Evolutionary conservation across 164 flowering plant genomes (phyloP), one percentile per base, ranked within the genome.

Genomic region (Nymphaea colorata): DNA sequence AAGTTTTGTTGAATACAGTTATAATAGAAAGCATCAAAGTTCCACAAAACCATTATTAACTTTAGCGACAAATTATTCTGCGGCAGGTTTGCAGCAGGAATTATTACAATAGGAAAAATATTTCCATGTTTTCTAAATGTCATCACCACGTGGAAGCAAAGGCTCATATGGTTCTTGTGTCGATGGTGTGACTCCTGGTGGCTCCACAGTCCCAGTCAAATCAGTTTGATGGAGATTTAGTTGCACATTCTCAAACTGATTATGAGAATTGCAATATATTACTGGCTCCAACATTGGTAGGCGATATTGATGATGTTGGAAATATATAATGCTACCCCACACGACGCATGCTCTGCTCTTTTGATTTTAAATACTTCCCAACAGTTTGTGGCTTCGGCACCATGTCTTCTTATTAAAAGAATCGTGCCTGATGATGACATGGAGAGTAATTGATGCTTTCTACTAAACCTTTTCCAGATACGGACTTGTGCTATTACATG

Each of bases 141-240:
- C 36, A 25, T 25, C 36, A 25, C 36, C 65, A 92, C 96, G 84
- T 74, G 64, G 89, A 86, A 62, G 86, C 96, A 43, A 87, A 82
- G 80, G 91, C 96, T 68, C 98, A 86, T 69, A 76, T 75, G 78
- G 91, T 87, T 65, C 91, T 94, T 78, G 79, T 87, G 72, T 73
- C 84, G 76, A 62, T 73, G 45, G 12, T 41, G 51, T 68, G 61
- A 44, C 65, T 43, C 60, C 68, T 7, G 53, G 43, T 60, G 69
- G 60, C 42, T 10, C 68, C 59, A 69, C 70, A 47, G 45, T 69
- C 59, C 75, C 69, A 41, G 62, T 61, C 55, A 67, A 25, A 66
- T 66, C 74, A 45, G 62, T 75, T 77, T 63, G 65, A 51, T 36
- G 62, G 16, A 61, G 70, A 53, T 66, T 68, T 47, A 6, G 41